Evolutionary conservation across 164 flowering plant genomes (phyloP).

Genomic region (Dillenia turbinata): DNA sequence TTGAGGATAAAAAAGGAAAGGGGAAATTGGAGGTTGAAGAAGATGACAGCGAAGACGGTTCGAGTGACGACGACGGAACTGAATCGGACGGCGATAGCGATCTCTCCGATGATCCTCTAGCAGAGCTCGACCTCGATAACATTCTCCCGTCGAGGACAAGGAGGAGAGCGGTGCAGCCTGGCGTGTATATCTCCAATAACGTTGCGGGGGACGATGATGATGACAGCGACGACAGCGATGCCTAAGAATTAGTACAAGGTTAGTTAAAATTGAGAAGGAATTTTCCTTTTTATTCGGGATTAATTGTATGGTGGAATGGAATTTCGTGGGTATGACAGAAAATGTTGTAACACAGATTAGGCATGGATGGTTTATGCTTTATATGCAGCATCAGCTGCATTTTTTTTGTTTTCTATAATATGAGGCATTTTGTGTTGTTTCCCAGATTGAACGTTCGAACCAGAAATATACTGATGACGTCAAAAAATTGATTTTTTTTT

Average conservation of each 20-base stretch:
- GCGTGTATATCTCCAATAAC: slow-evolving; percentile 36
- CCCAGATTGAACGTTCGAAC: too few relatives aligned
- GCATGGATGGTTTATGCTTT: background rate
- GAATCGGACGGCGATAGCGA: slow-evolving; percentile 41
- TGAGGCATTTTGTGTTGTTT: too few relatives aligned
- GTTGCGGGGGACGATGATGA: slow-evolving; percentile 15
- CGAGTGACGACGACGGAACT: slow-evolving; percentile 22
- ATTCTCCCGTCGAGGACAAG: slow-evolving; percentile 84
- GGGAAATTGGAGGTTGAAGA: slow-evolving; percentile 44
- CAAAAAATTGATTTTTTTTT: too few relatives aligned
- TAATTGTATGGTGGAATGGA: background rate
- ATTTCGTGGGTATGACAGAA: slow-evolving; percentile 1
- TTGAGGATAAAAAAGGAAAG: slow-evolving; percentile 46
- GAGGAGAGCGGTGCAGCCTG: slow-evolving; percentile 39
- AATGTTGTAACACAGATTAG: background rate
- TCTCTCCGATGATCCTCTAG: slow-evolving; percentile 73
- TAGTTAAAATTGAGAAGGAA: slow-evolving; percentile 9
- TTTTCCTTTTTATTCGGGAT: background rate
- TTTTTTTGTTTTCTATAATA: background rate
- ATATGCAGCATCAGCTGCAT: background rate
- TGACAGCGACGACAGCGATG: slow-evolving; percentile 47
- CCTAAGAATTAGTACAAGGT: slow-evolving; percentile 23
- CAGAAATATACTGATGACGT: too few relatives aligned
- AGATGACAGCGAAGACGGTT: slow-evolving; percentile 24
- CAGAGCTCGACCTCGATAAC: slow-evolving; percentile 82